phyloP scores from a whole-genome alignment of 139 green algal species.

The Chlorella ohadii region DNA sequence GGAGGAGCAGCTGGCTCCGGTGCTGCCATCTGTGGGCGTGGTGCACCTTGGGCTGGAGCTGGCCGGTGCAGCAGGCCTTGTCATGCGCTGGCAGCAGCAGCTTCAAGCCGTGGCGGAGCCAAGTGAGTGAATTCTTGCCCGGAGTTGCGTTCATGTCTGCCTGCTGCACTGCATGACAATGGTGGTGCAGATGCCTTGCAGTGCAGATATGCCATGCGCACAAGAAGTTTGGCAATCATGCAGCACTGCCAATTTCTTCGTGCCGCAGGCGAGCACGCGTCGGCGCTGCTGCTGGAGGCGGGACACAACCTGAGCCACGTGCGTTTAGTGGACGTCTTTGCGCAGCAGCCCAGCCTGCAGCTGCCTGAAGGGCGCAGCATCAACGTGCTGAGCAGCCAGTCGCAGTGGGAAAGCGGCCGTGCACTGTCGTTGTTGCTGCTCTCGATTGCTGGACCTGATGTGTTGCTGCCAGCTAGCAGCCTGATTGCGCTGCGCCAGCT shows the following conservation, averaged over 20 bases:
- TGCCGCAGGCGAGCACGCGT: constrained; percentile 34
- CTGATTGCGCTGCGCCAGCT: constrained; percentile 9
- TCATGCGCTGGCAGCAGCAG: constrained; percentile 48
- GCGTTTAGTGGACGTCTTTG: constrained; percentile 33
- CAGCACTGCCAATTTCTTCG: not conserved
- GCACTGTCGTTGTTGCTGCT: constrained; percentile 40
- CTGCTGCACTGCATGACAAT: too few species aligned
- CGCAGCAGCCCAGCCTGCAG: not conserved
- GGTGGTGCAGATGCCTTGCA: not conserved
- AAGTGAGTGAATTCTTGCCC: constrained; percentile 17
- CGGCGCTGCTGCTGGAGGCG: constrained; percentile 9
- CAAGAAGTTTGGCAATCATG: too few species aligned
- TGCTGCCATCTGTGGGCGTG: constrained; percentile 27
- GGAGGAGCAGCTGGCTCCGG: constrained; percentile 15
- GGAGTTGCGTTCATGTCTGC: not conserved
- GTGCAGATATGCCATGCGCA: too few species aligned
- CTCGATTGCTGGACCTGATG: constrained; percentile 12
- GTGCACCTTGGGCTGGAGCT: constrained; percentile 50
- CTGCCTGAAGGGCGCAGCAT: not conserved
- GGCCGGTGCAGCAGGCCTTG: constrained; percentile 19
- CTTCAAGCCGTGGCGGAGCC: constrained; percentile 53
- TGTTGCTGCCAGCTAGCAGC: constrained; percentile 19
- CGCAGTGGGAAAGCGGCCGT: constrained; percentile 3
- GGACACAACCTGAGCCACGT: not conserved
- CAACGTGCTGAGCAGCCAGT: constrained; percentile 37